Base-by-base conservation (phyloP, 1,284 basidiomycete genomes). In the Boletus mariae region DNA sequence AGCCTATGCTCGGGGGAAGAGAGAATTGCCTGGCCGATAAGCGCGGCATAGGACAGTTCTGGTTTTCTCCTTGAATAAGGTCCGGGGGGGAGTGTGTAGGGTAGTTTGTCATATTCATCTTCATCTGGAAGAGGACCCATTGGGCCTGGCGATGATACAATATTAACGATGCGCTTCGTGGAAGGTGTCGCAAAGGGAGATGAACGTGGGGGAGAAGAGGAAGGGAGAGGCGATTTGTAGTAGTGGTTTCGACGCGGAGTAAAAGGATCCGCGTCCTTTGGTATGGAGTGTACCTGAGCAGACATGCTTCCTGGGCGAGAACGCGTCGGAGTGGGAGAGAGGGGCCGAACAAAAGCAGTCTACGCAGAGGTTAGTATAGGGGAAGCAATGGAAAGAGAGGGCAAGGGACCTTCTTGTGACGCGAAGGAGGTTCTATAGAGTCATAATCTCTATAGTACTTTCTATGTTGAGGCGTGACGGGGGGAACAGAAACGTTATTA, bases 21-120 rank as follows among this genome's bases (percentile, higher is more conserved):
- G 53, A 95, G 78, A 57, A 98, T 87, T 7, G 96, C 96, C 62
- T 95, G 94, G 5, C 96, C 96, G 58, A 99, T 94, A 49, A 98
- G 82, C 5, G 94, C 95, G 3, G 96, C 95, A 65, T 98, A 98
- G 2, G 94, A 94, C 29, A 84, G 80, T 29, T 87, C 82, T 0
- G 94, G 94, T 64, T 94, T 92, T 52, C 78, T 78, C 38, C 73
- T 72, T 5, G 87, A 83, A 63, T 93, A 90, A 1, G 91, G 91
- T n/a, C 91, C 90, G 1, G 85, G 80, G 0, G 92, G 92, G 1
- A 95, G 79, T 49, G 71, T 82, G 65, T 85, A 92, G 1, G 89
- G 88, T 41, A 86, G 71, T n/a, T 75, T 76, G 44, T 80, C 79
- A 45, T 83, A 80, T 46, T 83, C 80, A 34, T 80, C 80, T 61